Percentiles rank a stretch among this genome's conserved stretches.
phyloP scores from a whole-genome alignment of 2,329 filamentous ascomycete genomes.

The Sporothrix protearum region DNA sequence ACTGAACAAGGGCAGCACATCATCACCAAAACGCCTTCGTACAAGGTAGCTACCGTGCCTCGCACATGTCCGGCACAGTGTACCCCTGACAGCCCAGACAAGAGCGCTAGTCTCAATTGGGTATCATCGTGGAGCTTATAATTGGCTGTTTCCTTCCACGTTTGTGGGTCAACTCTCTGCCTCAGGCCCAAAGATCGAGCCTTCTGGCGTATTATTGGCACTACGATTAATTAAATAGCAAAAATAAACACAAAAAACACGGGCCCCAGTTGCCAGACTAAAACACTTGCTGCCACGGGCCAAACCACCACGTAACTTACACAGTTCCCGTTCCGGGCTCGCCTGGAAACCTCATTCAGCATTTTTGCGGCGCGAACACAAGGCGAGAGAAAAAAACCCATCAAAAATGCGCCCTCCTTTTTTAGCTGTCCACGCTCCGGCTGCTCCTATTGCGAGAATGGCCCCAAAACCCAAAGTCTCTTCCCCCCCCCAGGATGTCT shows the following conservation, averaged over 20 bases:
- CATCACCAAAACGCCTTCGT: constrained; percentile 15
- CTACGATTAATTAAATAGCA: constrained; percentile 11
- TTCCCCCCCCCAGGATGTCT: constrained; percentile 29
- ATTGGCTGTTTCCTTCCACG: background rate
- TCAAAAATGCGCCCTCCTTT: constrained; percentile 27
- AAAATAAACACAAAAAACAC: constrained; percentile 11
- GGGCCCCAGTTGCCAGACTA: constrained; percentile 5
- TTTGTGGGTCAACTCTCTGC: background rate
- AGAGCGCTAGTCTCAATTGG: background rate
- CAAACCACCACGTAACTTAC: constrained; percentile 12
- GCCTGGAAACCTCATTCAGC: constrained; percentile 20
- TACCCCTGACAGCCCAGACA: constrained; percentile 3
- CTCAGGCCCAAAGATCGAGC: background rate
- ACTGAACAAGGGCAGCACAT: constrained; percentile 10
- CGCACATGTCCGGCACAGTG: constrained; percentile 7
- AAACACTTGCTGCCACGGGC: constrained; percentile 18
- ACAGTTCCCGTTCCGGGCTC: constrained; percentile 20
- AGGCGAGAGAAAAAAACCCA: constrained; percentile 17
- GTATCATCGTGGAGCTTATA: background rate
- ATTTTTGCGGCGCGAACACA: constrained; percentile 14
- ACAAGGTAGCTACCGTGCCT: background rate
- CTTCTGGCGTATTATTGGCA: background rate
- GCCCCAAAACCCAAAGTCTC: constrained; percentile 29
- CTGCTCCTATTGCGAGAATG: constrained; percentile 28
- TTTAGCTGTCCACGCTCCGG: constrained; percentile 29